These are phyloP conservation scores for Phlebiopsis flavidoalba DNA, from an alignment of 768 basidiomycete species.

Conservation along the genomic window DNA sequence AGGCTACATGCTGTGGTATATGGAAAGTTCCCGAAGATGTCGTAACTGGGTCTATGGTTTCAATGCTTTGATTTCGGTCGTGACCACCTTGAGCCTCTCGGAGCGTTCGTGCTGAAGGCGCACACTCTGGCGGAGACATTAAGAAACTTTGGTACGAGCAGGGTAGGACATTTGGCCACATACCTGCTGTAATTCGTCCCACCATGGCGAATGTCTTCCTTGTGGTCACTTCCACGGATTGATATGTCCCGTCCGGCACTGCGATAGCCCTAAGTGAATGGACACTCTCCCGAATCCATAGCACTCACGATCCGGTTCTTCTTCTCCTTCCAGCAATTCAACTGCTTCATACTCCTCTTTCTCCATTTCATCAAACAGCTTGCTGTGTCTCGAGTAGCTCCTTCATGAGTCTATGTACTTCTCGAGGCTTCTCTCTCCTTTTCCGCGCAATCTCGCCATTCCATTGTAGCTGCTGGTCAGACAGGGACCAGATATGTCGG, in stretches of 20 bases:
- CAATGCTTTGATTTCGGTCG: slow-evolving; percentile 45
- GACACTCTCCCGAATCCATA: background rate
- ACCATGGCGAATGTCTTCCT: slow-evolving; percentile 35
- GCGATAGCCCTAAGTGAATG: background rate
- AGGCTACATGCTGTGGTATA: background rate
- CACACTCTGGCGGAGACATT: slow-evolving; percentile 32
- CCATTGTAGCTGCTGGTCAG: slow-evolving; percentile 70
- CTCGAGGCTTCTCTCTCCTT: slow-evolving; percentile 55
- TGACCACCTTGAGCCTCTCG: slow-evolving; percentile 38
- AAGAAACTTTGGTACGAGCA: background rate
- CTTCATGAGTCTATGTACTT: slow-evolving; percentile 39
- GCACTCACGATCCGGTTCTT: slow-evolving; percentile 20
- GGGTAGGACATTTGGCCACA: slow-evolving; percentile 7
- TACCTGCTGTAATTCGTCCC: slow-evolving; percentile 51
- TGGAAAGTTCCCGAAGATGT: background rate
- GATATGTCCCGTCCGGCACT: slow-evolving; percentile 16
- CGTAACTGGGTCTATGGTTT: slow-evolving; percentile 30
- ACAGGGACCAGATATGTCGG: slow-evolving; percentile 73
- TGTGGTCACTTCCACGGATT: slow-evolving; percentile 22
- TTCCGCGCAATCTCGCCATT: slow-evolving; percentile 66
- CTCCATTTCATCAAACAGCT: slow-evolving; percentile 23
- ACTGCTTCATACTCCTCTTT: slow-evolving; percentile 14
- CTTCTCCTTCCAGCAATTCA: slow-evolving; percentile 12
- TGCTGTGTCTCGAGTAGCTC: slow-evolving; percentile 34
- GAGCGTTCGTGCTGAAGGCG: slow-evolving; percentile 48